A percentile compares a stretch with the other conserved stretches of the same genome.
phyloP scores from a whole-genome alignment of 306 rosid species.

The Lupinus albus region DNA sequence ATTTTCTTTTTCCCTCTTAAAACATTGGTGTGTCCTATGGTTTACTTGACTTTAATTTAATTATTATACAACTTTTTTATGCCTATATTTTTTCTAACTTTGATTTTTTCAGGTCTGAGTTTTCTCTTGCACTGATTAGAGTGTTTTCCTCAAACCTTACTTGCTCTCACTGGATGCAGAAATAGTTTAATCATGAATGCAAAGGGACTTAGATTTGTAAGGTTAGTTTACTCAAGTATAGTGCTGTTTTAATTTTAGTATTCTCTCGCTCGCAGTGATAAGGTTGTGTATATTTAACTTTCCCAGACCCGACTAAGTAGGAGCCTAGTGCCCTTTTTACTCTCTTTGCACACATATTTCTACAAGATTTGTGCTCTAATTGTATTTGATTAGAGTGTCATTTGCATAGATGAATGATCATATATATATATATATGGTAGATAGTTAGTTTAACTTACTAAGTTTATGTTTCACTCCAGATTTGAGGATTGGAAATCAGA shows the following conservation, averaged over 20 bases:
- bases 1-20: slow-evolving; percentile 1
- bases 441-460: neutral
- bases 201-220: slow-evolving; percentile 53
- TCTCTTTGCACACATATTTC: slow-evolving; percentile 5
- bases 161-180: slow-evolving; percentile 29
- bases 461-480: slow-evolving; percentile 47
- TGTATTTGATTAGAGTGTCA: neutral
- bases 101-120: slow-evolving; percentile 40
- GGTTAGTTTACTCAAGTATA: slow-evolving; percentile 51
- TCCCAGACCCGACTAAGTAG: too few relatives aligned
- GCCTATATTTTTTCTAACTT: slow-evolving; percentile 9
- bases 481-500: slow-evolving; percentile 63
- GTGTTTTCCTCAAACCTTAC: slow-evolving; percentile 29
- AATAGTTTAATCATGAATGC: slow-evolving; percentile 49
- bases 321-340: too few relatives aligned
- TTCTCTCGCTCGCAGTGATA: too few relatives aligned
- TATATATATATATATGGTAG: slow-evolving; percentile 1
- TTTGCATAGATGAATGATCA: too few relatives aligned
- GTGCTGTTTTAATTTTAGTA: neutral
- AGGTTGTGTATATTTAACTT: too few relatives aligned
- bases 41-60: slow-evolving; percentile 35
- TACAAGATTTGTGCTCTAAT: neutral
- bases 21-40: slow-evolving; percentile 14
- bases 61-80: neutral
- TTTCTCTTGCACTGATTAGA: slow-evolving; percentile 1